Evolutionary conservation across 2,329 filamentous ascomycete genomes (phyloP), one percentile per base, ranked within the genome.

Genomic region (Truncatella angustata): DNA sequence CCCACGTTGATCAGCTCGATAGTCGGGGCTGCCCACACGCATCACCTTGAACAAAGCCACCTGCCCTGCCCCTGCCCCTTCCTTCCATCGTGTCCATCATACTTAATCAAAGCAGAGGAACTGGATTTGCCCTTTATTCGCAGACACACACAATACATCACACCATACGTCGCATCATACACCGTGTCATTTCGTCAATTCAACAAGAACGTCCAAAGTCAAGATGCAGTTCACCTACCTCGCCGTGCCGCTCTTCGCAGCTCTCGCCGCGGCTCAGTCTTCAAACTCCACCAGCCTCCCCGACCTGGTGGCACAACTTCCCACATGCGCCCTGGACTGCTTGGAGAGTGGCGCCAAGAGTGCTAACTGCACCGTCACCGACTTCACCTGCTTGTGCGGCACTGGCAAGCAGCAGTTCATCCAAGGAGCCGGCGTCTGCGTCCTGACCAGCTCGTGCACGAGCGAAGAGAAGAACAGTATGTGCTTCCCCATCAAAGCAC

Each of bases 321-420:
- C 66, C 11, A 30, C 50, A 34, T 68, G 66, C 54, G 65, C 66
- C 39, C 44, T 60, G 5, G 42, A 52, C 2, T 68, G 66, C 46
- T 57, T 65, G 36, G 26, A 46, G 10, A 34, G 36, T 3, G 56
- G 61, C n/a, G 58, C 65, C 10, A 16, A 52, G 5, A 46, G 53
- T 1, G 63, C 63, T 36, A 50, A 50, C 2, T 68, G 66, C 57
- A 47, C 55, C 4, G 48, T 57, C 2, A 61, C 60, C 7, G 65
- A 68, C 37, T 66, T 68, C 47, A 14, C 35, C 2, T 68, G 66
- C 45, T 57, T 68, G 32, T 68, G 66, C 56, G 56, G 56, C 5
- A 24, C 49, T 3, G 58, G 56, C 7, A 59, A 58, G 39, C n/a
- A 46, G 14, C n/a, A 50, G 2, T 66, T 67, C 52, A 58, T 63